A percentile compares a stretch with the other conserved stretches of the same genome.
Conservation (phyloP, 192 early-diverging fungal species). For the Backusella mclennaniae region DNA sequence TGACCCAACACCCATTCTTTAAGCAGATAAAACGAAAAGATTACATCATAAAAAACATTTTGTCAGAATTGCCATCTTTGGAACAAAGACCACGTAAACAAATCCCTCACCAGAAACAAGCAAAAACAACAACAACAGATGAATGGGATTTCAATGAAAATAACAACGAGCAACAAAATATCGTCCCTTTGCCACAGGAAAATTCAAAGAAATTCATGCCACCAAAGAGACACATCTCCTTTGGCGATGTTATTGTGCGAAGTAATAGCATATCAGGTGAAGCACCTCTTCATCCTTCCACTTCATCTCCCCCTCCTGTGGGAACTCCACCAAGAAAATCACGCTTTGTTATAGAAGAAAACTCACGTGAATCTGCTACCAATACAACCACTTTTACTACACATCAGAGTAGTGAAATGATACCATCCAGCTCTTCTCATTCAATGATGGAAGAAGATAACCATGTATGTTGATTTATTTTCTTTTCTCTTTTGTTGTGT, state of each 20-base stretch:
- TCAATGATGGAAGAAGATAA: background rate
- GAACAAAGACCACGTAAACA: slow-evolving; percentile 66
- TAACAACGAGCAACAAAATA: slow-evolving; percentile 17
- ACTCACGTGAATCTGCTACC: background rate
- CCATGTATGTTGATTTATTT: background rate
- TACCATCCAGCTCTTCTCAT: background rate
- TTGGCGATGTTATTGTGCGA: slow-evolving; percentile 42
- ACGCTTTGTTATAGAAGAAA: slow-evolving; percentile 37
- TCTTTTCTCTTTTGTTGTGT: no score
- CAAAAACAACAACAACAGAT: slow-evolving; percentile 44
- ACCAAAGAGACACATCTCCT: slow-evolving; percentile 42
- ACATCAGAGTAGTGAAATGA: slow-evolving; percentile 12
- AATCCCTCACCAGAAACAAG: slow-evolving; percentile 41
- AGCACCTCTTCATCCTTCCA: background rate
- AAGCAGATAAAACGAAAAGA: slow-evolving; percentile 70
- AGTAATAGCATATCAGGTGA: slow-evolving; percentile 15
- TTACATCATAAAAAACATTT: slow-evolving; percentile 59
- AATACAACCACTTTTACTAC: background rate
- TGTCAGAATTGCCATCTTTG: slow-evolving; percentile 64
- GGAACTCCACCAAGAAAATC: slow-evolving; percentile 29
- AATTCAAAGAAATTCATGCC: background rate
- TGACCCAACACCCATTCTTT: slow-evolving; percentile 75
- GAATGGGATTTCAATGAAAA: slow-evolving; percentile 68
- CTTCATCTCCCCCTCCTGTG: slow-evolving; percentile 11
- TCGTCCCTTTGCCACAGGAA: background rate